Evolutionary conservation across 208 protist species (phyloP).

Genomic region (Endotrypanum monterogeii): DNA sequence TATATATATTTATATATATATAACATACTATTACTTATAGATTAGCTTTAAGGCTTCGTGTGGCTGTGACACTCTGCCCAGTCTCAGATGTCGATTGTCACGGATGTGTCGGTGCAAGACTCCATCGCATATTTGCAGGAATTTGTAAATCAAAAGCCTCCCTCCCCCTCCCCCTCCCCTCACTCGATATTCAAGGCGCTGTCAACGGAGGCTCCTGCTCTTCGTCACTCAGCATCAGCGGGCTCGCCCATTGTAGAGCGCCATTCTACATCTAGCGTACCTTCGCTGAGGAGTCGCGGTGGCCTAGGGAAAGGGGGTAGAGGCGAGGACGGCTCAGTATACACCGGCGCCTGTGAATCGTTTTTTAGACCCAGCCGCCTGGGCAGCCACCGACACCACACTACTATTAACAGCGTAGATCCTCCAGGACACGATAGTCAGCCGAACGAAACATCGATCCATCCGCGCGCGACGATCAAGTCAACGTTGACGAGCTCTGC

Average conservation of each 20-base stretch:
- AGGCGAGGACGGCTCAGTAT: neutral
- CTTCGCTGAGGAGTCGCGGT: neutral
- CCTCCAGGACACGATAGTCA: neutral
- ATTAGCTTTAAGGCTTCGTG: neutral
- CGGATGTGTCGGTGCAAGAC: conserved; percentile 26
- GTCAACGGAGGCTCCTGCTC: neutral
- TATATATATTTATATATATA: no score
- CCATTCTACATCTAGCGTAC: neutral
- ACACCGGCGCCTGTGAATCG: neutral
- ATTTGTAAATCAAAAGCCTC: conserved; percentile 29
- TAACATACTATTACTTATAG: no score
- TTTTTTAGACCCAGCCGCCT: neutral
- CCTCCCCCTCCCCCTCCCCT: no score
- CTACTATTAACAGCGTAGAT: neutral
- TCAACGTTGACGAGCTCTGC: neutral
- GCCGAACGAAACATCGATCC: neutral
- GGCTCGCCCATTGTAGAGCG: neutral
- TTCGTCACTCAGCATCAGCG: neutral
- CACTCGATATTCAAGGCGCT: neutral
- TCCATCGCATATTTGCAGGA: conserved; percentile 35
- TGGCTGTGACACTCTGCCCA: neutral
- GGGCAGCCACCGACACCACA: neutral
- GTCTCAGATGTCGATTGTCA: conserved; percentile 9
- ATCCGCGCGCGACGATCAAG: neutral
- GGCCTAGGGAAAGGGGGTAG: neutral